Percentiles rank a stretch among this genome's conserved stretches.
These are phyloP conservation scores for Aspergillus ostianus DNA, from an alignment of 495 filamentous ascomycete species.

Conservation along the genomic window DNA sequence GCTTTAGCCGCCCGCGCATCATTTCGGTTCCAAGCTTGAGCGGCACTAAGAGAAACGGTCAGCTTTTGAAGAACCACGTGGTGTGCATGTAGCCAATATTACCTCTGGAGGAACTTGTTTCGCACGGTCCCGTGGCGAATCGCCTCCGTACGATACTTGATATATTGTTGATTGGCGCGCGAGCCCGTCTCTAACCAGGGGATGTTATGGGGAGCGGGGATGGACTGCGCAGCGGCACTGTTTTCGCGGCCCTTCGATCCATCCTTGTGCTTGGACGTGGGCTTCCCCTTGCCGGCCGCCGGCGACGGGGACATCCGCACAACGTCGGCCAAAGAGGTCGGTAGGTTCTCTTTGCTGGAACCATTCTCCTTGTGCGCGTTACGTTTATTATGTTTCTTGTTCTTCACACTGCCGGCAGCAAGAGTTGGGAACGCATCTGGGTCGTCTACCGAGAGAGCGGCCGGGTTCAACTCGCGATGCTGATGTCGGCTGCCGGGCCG, in stretches of 20 bases:
- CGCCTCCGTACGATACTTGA: slow-evolving; percentile 89
- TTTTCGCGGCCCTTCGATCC: slow-evolving; percentile 64
- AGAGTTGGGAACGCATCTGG: slow-evolving; percentile 94
- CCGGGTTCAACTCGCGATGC: slow-evolving; percentile 61
- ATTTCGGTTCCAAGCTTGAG: slow-evolving; percentile 99
- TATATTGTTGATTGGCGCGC: slow-evolving; percentile 84
- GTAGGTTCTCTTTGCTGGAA: slow-evolving; percentile 59
- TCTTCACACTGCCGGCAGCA: slow-evolving; percentile 74
- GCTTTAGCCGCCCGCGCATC: slow-evolving; percentile 96
- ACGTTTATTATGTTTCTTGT: slow-evolving; percentile 88
- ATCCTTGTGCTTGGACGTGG: slow-evolving; percentile 44
- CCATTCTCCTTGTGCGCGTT: slow-evolving; percentile 63
- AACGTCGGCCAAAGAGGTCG: slow-evolving; percentile 89
- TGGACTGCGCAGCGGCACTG: slow-evolving; percentile 74
- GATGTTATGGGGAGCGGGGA: slow-evolving; percentile 84
- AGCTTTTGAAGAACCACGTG: slow-evolving; percentile 22
- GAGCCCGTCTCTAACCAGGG: slow-evolving; percentile 98
- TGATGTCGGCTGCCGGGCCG: slow-evolving; percentile 85
- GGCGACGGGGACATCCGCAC: slow-evolving; percentile 91
- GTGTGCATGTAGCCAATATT: slow-evolving; percentile 23
- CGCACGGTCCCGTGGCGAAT: slow-evolving; percentile 94
- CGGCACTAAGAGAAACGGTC: slow-evolving; percentile 59
- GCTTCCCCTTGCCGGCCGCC: slow-evolving; percentile 49
- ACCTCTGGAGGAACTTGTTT: slow-evolving; percentile 98
- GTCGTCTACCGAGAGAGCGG: slow-evolving; percentile 82